These are phyloP conservation scores for Tylopilus balloui DNA, from an alignment of 768 basidiomycete genomes.

Conservation along the genomic window DNA sequence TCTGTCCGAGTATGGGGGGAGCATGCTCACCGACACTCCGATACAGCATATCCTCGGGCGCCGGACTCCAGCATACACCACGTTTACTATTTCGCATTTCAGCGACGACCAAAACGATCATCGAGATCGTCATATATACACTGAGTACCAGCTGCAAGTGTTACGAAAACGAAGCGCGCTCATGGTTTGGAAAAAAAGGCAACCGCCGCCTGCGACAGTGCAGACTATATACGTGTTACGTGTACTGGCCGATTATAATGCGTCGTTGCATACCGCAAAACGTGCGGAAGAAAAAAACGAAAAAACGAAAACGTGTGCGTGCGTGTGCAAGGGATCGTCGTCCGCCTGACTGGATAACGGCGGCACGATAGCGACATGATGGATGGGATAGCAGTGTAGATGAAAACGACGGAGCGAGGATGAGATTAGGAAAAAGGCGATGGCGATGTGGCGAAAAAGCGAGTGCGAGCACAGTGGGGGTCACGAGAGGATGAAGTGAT, in stretches of 20 bases:
- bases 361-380: slow-evolving; percentile 11
- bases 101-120: slow-evolving; percentile 8
- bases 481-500: neutral
- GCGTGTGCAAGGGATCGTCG: slow-evolving; percentile 9
- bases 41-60: too few relatives aligned
- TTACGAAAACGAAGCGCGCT: slow-evolving; percentile 8
- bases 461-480: slow-evolving; percentile 2
- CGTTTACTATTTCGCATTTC: slow-evolving; percentile 10
- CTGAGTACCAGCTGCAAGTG: slow-evolving; percentile 16
- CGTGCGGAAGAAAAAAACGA: slow-evolving; percentile 1
- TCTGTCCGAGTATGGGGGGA: too few relatives aligned
- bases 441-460: slow-evolving; percentile 10
- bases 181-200: slow-evolving; percentile 12
- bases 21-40: too few relatives aligned
- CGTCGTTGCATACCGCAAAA: slow-evolving; percentile 20
- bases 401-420: slow-evolving; percentile 8
- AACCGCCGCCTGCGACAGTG: slow-evolving; percentile 20
- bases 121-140: slow-evolving; percentile 13
- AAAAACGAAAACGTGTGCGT: slow-evolving; percentile 1
- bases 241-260: slow-evolving; percentile 28
- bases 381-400: slow-evolving; percentile 26
- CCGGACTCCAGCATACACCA: neutral
- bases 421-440: neutral
- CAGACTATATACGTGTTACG: slow-evolving; percentile 28
- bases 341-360: slow-evolving; percentile 8